Percentiles rank a stretch among this genome's conserved stretches.
Evolutionary conservation across 768 basidiomycete genomes (phyloP).

Genomic region (Artomyces pyxidatus): DNA sequence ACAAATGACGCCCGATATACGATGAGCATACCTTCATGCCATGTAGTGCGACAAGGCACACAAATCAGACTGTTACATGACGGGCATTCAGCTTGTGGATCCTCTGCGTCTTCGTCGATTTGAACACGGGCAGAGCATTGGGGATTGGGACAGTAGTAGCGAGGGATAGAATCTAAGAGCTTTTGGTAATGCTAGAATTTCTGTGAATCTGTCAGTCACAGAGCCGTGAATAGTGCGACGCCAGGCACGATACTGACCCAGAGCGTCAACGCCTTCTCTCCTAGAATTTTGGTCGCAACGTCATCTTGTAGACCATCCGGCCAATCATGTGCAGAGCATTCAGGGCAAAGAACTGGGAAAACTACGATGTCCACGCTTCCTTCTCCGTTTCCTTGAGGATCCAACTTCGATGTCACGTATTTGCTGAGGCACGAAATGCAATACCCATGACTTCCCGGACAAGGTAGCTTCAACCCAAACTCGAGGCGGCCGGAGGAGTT

Average conservation of each 20-base stretch:
- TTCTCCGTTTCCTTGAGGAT: slow-evolving; percentile 24
- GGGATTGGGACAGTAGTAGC: slow-evolving; percentile 31
- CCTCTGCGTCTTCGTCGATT: slow-evolving; percentile 25
- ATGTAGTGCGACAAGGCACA: slow-evolving; percentile 26
- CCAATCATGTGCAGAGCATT: slow-evolving; percentile 26
- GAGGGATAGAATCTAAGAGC: slow-evolving; percentile 27
- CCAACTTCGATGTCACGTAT: slow-evolving; percentile 29
- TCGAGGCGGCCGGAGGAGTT: slow-evolving; percentile 27
- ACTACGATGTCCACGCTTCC: slow-evolving; percentile 23
- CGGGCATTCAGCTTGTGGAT: slow-evolving; percentile 28
- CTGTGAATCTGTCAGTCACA: too few species aligned
- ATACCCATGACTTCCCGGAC: slow-evolving; percentile 28
- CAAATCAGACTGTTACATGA: slow-evolving; percentile 27
- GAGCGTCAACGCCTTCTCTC: slow-evolving; percentile 25
- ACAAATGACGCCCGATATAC: not conserved
- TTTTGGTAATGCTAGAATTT: slow-evolving; percentile 30
- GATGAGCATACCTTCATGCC: slow-evolving; percentile 25
- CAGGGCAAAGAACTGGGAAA: slow-evolving; percentile 33
- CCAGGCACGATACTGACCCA: slow-evolving; percentile 24
- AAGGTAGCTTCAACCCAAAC: slow-evolving; percentile 29
- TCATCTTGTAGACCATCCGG: slow-evolving; percentile 28
- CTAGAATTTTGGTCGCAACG: slow-evolving; percentile 25
- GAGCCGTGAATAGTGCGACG: too few species aligned
- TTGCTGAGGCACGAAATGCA: slow-evolving; percentile 27
- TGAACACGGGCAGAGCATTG: slow-evolving; percentile 30